Conservation (phyloP, 306 rosid species). For the Citrullus mucosospermus region DNA sequence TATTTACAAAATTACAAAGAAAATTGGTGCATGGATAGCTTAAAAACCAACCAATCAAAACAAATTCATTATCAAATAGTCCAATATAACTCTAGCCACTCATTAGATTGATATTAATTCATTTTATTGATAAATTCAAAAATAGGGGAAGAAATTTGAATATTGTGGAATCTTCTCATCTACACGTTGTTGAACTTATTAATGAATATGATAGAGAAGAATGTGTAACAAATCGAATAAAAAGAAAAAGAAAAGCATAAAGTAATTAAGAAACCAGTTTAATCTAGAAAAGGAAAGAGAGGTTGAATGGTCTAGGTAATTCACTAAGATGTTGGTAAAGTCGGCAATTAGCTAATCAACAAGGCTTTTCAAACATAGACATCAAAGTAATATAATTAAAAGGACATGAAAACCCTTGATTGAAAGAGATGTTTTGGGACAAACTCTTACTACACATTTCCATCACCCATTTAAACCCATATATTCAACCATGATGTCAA, state of each 20-base stretch:
- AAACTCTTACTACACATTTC: background rate
- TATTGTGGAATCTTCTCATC: no score
- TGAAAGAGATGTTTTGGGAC: background rate
- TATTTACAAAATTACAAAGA: no score
- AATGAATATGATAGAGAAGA: background rate
- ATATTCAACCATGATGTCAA: constrained; percentile 4
- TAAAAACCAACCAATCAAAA: background rate
- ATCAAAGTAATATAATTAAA: background rate
- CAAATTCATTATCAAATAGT: no score
- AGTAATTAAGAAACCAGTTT: background rate
- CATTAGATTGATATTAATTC: no score
- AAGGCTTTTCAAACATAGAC: background rate
- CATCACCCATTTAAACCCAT: background rate
- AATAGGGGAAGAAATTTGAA: background rate
- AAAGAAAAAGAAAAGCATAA: background rate
- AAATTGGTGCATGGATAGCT: background rate
- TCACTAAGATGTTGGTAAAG: background rate
- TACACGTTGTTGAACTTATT: no score
- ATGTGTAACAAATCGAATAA: no score
- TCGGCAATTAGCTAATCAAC: background rate
- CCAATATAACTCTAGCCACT: no score
- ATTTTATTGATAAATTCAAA: background rate
- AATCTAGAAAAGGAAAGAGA: background rate
- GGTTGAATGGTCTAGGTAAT: background rate
- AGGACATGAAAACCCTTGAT: constrained; percentile 2